Evolutionary conservation across 768 basidiomycete species (phyloP).

Genomic region (Mycena filopes): DNA sequence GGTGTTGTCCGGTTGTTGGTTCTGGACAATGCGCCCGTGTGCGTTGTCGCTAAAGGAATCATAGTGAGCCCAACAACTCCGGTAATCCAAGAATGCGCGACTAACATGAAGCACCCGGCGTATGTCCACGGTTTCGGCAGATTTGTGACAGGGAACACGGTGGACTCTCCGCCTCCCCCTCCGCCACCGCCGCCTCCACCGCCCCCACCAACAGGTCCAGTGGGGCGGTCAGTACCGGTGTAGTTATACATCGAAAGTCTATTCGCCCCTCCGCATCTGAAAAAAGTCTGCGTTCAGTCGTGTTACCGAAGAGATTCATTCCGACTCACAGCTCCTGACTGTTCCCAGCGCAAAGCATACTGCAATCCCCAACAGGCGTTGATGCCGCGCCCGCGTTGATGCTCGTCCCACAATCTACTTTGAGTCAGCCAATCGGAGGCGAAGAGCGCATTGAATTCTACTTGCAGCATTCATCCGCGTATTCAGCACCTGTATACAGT

Average conservation of each 20-base stretch:
- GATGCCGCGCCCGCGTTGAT: slow-evolving; percentile 59
- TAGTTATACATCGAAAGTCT: slow-evolving; percentile 76
- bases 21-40: slow-evolving; percentile 67
- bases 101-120: slow-evolving; percentile 72
- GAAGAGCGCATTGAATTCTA: slow-evolving; percentile 29
- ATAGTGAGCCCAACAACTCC: neutral
- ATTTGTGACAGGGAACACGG: slow-evolving; percentile 59
- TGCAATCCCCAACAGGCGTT: slow-evolving; percentile 63
- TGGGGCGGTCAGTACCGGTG: slow-evolving; percentile 66
- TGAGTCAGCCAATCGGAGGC: slow-evolving; percentile 3
- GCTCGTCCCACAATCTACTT: slow-evolving; percentile 61
- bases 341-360: slow-evolving; percentile 74
- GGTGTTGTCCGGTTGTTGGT: slow-evolving; percentile 43
- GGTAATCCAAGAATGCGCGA: slow-evolving; percentile 10
- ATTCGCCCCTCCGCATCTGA: slow-evolving; percentile 73
- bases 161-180: slow-evolving; percentile 38
- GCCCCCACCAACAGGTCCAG: slow-evolving; percentile 44
- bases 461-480: slow-evolving; percentile 62
- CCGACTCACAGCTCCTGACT: slow-evolving; percentile 55
- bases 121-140: slow-evolving; percentile 70
- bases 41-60: slow-evolving; percentile 67
- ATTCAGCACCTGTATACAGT: slow-evolving; percentile 19
- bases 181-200: slow-evolving; percentile 50
- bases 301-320: neutral
- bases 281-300: neutral